These are phyloP conservation scores for Picea glauca DNA, from an alignment of 75 land plant species.

Conservation along the genomic window DNA sequence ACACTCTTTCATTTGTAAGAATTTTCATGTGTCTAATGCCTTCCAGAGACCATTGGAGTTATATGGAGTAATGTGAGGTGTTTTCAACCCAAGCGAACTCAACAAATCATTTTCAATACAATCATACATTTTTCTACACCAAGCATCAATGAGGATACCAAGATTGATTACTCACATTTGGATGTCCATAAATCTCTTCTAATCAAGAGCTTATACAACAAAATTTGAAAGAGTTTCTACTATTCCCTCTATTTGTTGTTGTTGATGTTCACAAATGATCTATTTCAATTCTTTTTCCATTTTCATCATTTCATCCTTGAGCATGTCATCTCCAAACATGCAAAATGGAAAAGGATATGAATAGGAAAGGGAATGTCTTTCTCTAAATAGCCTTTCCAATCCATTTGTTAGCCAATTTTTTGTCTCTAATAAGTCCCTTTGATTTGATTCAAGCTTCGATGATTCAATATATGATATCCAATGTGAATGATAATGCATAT, in stretches of 20 bases:
- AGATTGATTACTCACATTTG: conserved; percentile 70
- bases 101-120: neutral
- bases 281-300: conserved; percentile 67
- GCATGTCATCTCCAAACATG: conserved; percentile 96
- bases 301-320: conserved; percentile 74
- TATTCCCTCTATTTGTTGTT: conserved; percentile 79
- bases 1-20: too few relatives aligned
- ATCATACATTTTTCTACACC: conserved; percentile 40
- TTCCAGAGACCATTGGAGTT: neutral
- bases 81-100: neutral
- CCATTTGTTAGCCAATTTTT: conserved; percentile 86
- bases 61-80: neutral
- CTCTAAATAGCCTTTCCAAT: conserved; percentile 74
- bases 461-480: conserved; percentile 95
- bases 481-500: conserved; percentile 85
- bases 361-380: conserved; percentile 48
- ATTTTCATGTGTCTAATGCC: too few relatives aligned
- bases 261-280: conserved; percentile 93
- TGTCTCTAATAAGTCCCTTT: conserved; percentile 51
- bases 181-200: conserved; percentile 50
- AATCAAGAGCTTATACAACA: conserved; percentile 59
- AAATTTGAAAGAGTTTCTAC: conserved; percentile 79
- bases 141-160: conserved; percentile 50
- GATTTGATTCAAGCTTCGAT: conserved; percentile 73
- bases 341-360: conserved; percentile 66